Base-by-base conservation (phyloP, 257 asterid species). In the Mentha longifolia region DNA sequence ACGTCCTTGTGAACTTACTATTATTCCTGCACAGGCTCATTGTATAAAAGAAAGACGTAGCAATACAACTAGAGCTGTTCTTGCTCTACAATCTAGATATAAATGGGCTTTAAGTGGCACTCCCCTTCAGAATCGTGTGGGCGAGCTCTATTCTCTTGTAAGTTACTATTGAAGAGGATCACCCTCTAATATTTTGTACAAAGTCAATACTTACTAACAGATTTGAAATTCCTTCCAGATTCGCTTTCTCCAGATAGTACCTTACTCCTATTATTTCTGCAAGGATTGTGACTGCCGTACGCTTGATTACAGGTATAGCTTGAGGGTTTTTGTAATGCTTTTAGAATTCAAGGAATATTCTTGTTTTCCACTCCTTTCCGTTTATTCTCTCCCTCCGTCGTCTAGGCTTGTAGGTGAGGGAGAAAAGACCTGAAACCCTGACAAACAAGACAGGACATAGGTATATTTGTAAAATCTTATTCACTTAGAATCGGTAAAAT, bases 21-120 rank as follows among this genome's bases (percentile, higher is more conserved):
- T 39, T 42, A 57, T 57, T 25, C 73, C 65, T 62, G 17, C 57
- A 43, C 83, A 93, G 98, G 98, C 96, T 69, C 98, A 94, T 82
- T 87, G 85, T 70, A 88, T 94, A 66, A 94, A 94, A 84, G 96
- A 85, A 57, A 86, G 98, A 51, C 91, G 88, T 71, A 77, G 85
- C 83, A 94, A 88, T 76, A 94, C 96, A 11, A 86, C 96, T 59
- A 91, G 82, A 86, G 96, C 98, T 55, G 80, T 94, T 76, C 86
- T 94, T 82, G 84, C 89, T 70, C 79, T 94, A 56, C 83, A 80
- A 71, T 94, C 98, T 82, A 78, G 84, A 35, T 94, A 82, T 79
- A 91, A 84, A 77, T 94, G 98, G 98, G 96, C 97, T 58, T 82
- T 94, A 75, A 94, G 96, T 86, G 98, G 98, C 75, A 94, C 98